Evolutionary conservation across 1,284 basidiomycete species (phyloP), one percentile per base, ranked within the genome.

Genomic region (Sporisorium scitamineum): DNA sequence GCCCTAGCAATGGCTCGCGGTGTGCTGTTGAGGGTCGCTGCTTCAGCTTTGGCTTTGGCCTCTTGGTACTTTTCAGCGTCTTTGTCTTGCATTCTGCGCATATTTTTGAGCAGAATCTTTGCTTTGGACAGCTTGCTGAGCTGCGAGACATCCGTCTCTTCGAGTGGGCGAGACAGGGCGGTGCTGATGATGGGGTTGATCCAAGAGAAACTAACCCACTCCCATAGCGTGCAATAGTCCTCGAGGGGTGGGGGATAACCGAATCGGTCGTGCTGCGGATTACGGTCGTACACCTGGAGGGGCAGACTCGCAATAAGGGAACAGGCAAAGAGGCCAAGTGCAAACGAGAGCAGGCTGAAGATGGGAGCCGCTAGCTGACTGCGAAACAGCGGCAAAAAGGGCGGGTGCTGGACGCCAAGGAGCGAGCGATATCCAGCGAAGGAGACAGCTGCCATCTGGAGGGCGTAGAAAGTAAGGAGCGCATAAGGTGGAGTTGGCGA

Each of bases 131-230:
- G 56, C 58, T 66, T 63, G 55, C 65, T 68, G 42, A 80, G 60
- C 26, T 70, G 61, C 56, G 62, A 78, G 10, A 80, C 68, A 29
- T 80, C 78, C 9, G 26, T 56, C 34, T 80, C 69, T 32, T 80
- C 75, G 16, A 80, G 63, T 1, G 65, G 62, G 6, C 78, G 55
- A 18, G 50, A 16, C 14, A 61, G 32, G 3, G 65, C 70, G 1
- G 47, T 24, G 24, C 18, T 24, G 39, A 80, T 61, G 26, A 80
- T 51, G 7, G 70, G 67, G 14, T 90, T 89, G 50, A 94, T 88
- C 87, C 93, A 94, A 2, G 89, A 88, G 84, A 94, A 94, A 1
- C 89, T 90, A 56, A 90, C 87, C 91, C 93, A 94, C n/a, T 90
- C 87, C 89, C 90, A 92, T 16, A 94, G 86, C n/a, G 88, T 90